phyloP scores from a whole-genome alignment of 169 alveolate genomes.

The Babesia gibsoni region DNA sequence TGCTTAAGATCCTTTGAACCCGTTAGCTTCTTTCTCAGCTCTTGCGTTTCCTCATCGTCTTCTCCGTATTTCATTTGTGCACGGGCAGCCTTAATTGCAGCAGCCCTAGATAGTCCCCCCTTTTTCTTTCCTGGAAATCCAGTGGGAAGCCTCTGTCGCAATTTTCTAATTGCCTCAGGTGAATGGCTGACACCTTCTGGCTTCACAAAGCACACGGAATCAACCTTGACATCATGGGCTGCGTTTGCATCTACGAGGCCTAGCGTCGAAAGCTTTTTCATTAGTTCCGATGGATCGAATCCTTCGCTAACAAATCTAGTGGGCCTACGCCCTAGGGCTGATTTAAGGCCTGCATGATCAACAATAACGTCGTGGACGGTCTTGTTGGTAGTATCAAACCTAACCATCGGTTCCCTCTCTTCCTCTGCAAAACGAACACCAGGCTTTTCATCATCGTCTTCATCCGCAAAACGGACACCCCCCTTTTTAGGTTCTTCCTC shows the following conservation, averaged over 20 bases:
- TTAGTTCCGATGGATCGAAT: neutral
- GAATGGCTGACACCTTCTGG: constrained; percentile 39
- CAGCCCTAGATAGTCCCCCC: constrained; percentile 4
- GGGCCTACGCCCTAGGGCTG: neutral
- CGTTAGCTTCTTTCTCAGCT: constrained; percentile 39
- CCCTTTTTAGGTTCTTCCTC: neutral
- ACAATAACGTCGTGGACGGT: neutral
- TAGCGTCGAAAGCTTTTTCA: neutral
- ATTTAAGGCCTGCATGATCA: neutral
- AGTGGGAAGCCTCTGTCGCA: constrained; percentile 43
- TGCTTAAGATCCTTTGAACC: constrained; percentile 40
- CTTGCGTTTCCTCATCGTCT: constrained; percentile 64
- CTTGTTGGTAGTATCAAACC: neutral
- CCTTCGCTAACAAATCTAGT: constrained; percentile 29
- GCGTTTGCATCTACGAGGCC: neutral
- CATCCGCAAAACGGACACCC: neutral
- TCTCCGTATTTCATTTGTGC: constrained; percentile 54
- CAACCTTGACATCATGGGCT: no score
- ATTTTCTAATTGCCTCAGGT: constrained; percentile 30
- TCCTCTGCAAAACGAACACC: neutral
- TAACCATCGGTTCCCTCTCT: neutral
- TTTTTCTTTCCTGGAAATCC: constrained; percentile 7
- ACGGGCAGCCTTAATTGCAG: constrained; percentile 23
- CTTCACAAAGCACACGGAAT: constrained; percentile 43
- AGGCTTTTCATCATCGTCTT: neutral